Evolutionary conservation across 495 filamentous ascomycete species (phyloP).

Genomic region (Talaromyces stipitatus): DNA sequence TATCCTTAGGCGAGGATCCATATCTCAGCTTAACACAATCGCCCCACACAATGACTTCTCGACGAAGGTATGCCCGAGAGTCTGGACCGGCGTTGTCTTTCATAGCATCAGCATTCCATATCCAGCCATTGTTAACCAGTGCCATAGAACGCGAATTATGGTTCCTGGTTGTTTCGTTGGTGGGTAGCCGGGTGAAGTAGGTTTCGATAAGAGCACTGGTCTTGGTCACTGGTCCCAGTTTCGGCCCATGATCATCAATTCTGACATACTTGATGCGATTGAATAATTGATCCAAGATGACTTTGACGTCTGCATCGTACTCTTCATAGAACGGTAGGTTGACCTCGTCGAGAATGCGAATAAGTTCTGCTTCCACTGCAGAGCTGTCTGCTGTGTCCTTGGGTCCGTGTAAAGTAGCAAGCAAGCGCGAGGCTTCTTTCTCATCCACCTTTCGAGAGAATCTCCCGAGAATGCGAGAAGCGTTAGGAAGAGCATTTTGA

Average conservation of each 20-base stretch:
- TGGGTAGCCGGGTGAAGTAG: conserved; percentile 88
- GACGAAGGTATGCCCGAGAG: conserved; percentile 81
- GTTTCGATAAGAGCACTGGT: conserved; percentile 82
- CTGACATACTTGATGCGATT: conserved; percentile 91
- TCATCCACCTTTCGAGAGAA: conserved; percentile 64
- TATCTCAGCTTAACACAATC: conserved; percentile 98
- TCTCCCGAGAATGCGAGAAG: conserved; percentile 67
- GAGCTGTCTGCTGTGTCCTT: conserved; percentile 42
- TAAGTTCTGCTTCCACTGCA: conserved; percentile 39
- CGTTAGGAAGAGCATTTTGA: conserved; percentile 56
- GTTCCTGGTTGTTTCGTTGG: conserved; percentile 66
- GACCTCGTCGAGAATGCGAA: conserved; percentile 66
- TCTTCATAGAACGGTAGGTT: conserved; percentile 87
- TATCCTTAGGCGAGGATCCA: conserved; percentile 72
- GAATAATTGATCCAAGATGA: conserved; percentile 82
- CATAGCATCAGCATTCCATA: conserved; percentile 93
- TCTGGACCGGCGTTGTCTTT: conserved; percentile 86
- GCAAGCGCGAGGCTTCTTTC: conserved; percentile 56
- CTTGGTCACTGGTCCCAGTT: conserved; percentile 67
- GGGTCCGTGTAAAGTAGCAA: conserved; percentile 62
- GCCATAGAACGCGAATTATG: conserved; percentile 71
- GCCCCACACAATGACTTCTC: conserved; percentile 96
- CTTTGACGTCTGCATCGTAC: conserved; percentile 75
- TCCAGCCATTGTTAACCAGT: conserved; percentile 95
- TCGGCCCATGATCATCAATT: conserved; percentile 86